phyloP scores from a whole-genome alignment of 140 eudicot genomes.

The Flaveria floridana region DNA sequence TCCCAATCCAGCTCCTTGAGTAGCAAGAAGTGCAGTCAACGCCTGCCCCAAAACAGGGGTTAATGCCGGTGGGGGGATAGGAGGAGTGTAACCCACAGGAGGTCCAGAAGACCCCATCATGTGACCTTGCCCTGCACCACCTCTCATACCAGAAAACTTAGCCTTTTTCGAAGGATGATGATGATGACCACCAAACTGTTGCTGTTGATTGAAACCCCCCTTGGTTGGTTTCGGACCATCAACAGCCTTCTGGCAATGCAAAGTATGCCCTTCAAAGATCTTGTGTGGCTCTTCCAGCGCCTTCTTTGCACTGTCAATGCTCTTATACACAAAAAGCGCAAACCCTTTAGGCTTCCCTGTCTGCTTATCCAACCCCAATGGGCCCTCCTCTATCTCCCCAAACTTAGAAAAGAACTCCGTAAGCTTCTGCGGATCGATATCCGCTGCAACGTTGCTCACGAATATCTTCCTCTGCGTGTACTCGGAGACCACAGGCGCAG shows the following conservation, averaged over 20 bases:
- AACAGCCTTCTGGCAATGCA: constrained; percentile 85
- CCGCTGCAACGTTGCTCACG: constrained; percentile 88
- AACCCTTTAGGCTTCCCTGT: constrained; percentile 90
- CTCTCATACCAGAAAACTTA: constrained; percentile 52
- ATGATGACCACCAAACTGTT: constrained; percentile 38
- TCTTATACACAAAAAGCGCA: constrained; percentile 81
- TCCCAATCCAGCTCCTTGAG: constrained; percentile 85
- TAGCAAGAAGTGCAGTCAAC: constrained; percentile 69
- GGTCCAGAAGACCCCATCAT: constrained; percentile 74
- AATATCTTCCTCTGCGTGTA: constrained; percentile 92
- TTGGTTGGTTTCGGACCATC: constrained; percentile 83
- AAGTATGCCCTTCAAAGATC: constrained; percentile 72
- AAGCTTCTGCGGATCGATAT: constrained; percentile 64
- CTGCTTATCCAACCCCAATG: constrained; percentile 83
- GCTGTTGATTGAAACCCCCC: constrained; percentile 43
- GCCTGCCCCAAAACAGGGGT: constrained; percentile 95
- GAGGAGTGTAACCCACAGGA: constrained; percentile 54
- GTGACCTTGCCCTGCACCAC: constrained; percentile 59
- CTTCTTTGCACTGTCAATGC: constrained; percentile 67
- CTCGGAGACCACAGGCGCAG: constrained; percentile 51
- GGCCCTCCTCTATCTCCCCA: constrained; percentile 99
- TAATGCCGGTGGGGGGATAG: constrained; percentile 47
- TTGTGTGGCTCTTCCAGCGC: constrained; percentile 94
- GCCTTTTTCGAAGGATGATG: constrained; percentile 59
- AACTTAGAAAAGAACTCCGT: constrained; percentile 56